These are phyloP conservation scores for Kondoa subrosea DNA, from an alignment of 768 basidiomycete species.

Conservation along the genomic window DNA sequence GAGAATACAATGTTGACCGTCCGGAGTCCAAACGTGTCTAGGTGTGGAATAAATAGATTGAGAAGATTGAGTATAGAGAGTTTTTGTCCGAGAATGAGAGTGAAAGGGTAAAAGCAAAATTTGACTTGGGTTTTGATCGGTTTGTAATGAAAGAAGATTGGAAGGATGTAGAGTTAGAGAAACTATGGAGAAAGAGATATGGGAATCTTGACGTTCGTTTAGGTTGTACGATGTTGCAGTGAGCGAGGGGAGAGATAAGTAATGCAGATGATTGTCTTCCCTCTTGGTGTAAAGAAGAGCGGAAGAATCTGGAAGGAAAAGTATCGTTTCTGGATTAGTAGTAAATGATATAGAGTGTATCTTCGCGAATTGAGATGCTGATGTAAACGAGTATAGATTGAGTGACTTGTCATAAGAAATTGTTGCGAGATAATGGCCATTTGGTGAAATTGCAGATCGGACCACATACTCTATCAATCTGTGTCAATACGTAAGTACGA, in stretches of 20 bases:
- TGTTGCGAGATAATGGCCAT: neutral
- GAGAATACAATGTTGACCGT: conserved; percentile 25
- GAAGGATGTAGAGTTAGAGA: conserved; percentile 21
- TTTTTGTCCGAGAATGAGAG: conserved; percentile 19
- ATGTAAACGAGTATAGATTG: neutral
- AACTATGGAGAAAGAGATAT: conserved; percentile 26
- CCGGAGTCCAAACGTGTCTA: conserved; percentile 25
- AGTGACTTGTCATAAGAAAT: conserved; percentile 2
- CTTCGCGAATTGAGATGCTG: neutral
- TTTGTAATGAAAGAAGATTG: conserved; percentile 24
- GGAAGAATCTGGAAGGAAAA: conserved; percentile 21
- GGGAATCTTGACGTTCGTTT: conserved; percentile 28
- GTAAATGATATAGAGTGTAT: conserved; percentile 1
- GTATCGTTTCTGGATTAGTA: conserved; percentile 28
- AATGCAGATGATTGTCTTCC: conserved; percentile 29
- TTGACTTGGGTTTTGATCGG: conserved; percentile 21
- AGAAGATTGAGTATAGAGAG: conserved; percentile 22
- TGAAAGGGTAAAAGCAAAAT: conserved; percentile 30
- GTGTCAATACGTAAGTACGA: neutral
- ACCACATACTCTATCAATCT: neutral
- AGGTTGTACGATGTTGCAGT: conserved; percentile 21
- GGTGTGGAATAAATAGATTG: conserved; percentile 26
- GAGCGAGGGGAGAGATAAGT: conserved; percentile 21
- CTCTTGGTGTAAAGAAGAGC: conserved; percentile 19
- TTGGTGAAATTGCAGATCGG: neutral